Base-by-base conservation (phyloP, 345 rosid genomes). In the Salix suchowensis region DNA sequence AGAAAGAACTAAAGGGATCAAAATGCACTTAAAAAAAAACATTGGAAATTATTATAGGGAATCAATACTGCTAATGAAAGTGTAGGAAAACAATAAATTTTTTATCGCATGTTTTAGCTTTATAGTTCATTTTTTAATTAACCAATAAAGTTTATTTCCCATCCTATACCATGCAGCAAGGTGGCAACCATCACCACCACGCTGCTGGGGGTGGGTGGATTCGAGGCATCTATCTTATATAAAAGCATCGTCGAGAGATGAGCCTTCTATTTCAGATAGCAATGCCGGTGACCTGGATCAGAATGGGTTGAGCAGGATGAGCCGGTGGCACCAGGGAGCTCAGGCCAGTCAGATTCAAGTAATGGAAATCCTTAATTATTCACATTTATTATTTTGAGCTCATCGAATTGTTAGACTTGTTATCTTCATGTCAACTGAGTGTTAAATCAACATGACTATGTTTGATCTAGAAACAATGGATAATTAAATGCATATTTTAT, bases 321-420 rank as follows among this genome's bases (percentile, higher is more conserved):
- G 85, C 94, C 1, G 96, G 92, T 78, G 99, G 99, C 77, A 92
- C 89, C 5, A 85, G 98, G 78, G 99, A 96, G 88, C 97, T 96
- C 55, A 96, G 98, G 30, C 91, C 98, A 1, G 98, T 96, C 82
- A 88, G 97, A 83, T 96, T 96, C 94, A 92, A 98, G 99, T 91
- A 89, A 76, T 39, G 7, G 9, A 52, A 44, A 52, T 52, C 60
- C 60, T 52, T 19, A 5, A 4, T 6, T 19, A 6, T 52, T 52
- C 23, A 52, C 60, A 5, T 52, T 7, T 24, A 24, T 24, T 24
- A 24, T 24, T 24, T 24, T 24, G 24, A 24, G 24, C 24, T 24
- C 24, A 24, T 24, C 24, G 24, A 24, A 24, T 24, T 24, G 24
- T 24, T 24, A 24, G 24, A 24, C 24, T 24, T 24, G 24, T 24